A percentile compares a stretch with the other conserved stretches of the same genome.
Conservation (phyloP, 2,329 filamentous ascomycete species). For the Fusarium sterilihyphosum region DNA sequence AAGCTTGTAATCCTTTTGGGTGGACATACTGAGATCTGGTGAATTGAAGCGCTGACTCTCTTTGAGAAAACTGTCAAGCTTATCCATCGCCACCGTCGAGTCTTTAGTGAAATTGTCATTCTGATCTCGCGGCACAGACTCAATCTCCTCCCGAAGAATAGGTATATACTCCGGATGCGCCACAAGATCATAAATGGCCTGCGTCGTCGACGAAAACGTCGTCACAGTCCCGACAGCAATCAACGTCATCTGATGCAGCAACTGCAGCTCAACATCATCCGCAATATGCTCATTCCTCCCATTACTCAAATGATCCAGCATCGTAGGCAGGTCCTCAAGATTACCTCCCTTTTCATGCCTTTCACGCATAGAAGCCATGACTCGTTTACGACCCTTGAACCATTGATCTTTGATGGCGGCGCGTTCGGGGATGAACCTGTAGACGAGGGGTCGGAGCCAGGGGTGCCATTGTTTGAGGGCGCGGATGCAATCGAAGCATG, state of each 20-base stretch:
- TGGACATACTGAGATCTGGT: constrained; percentile 25
- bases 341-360: not conserved
- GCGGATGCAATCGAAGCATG: constrained; percentile 16
- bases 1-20: accelerated
- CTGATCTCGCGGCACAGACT: not conserved
- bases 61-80: constrained; percentile 39
- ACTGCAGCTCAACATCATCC: constrained; percentile 6
- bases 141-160: constrained; percentile 17
- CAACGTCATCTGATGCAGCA: constrained; percentile 15
- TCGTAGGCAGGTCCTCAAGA: not conserved
- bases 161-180: constrained; percentile 21
- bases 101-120: not conserved
- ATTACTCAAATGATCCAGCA: constrained; percentile 14
- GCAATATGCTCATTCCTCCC: not conserved
- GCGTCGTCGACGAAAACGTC: constrained; percentile 27
- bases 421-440: constrained; percentile 13
- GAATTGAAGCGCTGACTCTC: constrained; percentile 38
- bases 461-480: constrained; percentile 24
- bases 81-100: not conserved
- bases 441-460: constrained; percentile 1
- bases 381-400: constrained; percentile 7
- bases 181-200: constrained; percentile 36
- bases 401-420: constrained; percentile 15
- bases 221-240: constrained; percentile 32
- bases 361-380: not conserved